Percentiles rank a stretch among this genome's conserved stretches.
Conservation (phyloP, 106 monocot genomes). For the Dendrobium huoshanense region DNA sequence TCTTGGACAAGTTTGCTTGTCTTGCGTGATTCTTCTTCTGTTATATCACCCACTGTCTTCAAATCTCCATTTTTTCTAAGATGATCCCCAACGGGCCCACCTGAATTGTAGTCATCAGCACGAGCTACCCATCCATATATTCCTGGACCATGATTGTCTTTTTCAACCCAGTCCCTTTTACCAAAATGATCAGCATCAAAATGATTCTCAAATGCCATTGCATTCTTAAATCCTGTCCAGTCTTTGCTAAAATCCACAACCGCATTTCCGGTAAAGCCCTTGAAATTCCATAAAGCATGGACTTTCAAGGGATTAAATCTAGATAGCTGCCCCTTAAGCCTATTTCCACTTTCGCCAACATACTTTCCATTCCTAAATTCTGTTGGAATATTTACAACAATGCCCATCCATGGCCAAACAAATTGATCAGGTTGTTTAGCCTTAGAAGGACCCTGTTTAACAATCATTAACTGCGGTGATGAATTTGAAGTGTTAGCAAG, state of each 20-base stretch:
- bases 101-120: slow-evolving; percentile 47
- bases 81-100: slow-evolving; percentile 30
- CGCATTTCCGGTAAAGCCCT: slow-evolving; percentile 6
- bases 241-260: slow-evolving; percentile 40
- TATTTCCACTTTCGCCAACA: slow-evolving; percentile 19
- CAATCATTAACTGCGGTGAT: background rate
- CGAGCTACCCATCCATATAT: slow-evolving; percentile 73
- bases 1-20: slow-evolving; percentile 35
- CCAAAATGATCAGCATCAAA: slow-evolving; percentile 32
- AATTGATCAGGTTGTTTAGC: slow-evolving; percentile 25
- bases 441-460: background rate
- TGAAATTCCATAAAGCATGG: slow-evolving; percentile 5
- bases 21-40: slow-evolving; percentile 34
- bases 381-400: slow-evolving; percentile 31
- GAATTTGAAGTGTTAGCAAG: background rate
- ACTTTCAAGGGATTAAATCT: slow-evolving; percentile 32
- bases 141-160: slow-evolving; percentile 6
- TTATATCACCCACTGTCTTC: slow-evolving; percentile 46
- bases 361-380: slow-evolving; percentile 28
- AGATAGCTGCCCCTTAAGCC: slow-evolving; percentile 15
- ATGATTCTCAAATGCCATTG: slow-evolving; percentile 50
- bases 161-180: slow-evolving; percentile 34
- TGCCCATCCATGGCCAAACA: slow-evolving; percentile 63
- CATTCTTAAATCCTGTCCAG: slow-evolving; percentile 62
- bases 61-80: slow-evolving; percentile 50